These are phyloP conservation scores for Aphanomyces invadans DNA, from an alignment of 352 stramenopile genomes.

Conservation along the genomic window DNA sequence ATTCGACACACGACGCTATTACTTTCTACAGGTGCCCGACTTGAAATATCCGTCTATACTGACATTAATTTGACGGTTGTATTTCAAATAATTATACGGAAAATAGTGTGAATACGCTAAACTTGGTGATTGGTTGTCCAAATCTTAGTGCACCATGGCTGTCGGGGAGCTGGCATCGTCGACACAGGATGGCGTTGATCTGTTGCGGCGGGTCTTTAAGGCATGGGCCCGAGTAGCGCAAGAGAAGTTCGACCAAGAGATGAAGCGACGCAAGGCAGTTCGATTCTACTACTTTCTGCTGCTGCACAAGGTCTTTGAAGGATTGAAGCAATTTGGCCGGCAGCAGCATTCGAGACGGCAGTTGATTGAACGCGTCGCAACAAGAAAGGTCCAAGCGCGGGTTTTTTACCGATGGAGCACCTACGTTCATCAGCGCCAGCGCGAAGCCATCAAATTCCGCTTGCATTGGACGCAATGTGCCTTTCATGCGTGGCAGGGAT, in stretches of 20 bases:
- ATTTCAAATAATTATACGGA: no score
- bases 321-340: neutral
- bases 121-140: neutral
- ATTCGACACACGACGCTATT: no score
- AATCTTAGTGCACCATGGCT: no score
- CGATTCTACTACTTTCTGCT: constrained; percentile 10
- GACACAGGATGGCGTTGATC: neutral
- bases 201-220: neutral
- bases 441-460: neutral
- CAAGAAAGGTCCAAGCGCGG: neutral
- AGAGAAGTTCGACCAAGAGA: neutral
- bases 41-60: no score
- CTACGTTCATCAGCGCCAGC: neutral
- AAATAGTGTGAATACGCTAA: no score
- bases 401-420: neutral
- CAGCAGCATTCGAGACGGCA: neutral
- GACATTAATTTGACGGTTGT: no score
- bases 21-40: no score
- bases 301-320: neutral
- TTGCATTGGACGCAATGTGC: neutral
- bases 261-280: constrained; percentile 2
- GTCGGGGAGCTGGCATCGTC: no score
- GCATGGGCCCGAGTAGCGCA: neutral
- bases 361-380: neutral
- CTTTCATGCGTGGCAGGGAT: neutral